Evolutionary conservation across 768 basidiomycete genomes (phyloP), one percentile per base, ranked within the genome.

Genomic region (Cystobasidium ongulense): DNA sequence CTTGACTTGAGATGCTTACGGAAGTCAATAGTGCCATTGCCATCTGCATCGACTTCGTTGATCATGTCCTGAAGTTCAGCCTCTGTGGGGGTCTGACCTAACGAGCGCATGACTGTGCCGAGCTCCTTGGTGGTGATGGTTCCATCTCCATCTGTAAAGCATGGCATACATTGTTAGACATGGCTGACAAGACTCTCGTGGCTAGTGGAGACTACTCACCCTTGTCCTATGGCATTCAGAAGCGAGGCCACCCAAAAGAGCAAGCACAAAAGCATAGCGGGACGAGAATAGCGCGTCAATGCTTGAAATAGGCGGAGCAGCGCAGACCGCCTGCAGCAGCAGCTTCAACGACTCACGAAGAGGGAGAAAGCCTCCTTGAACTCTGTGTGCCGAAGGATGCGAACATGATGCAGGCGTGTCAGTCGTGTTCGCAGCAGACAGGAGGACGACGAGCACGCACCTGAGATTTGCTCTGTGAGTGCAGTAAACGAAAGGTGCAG

Each of bases 311-410:
- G 27, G 27, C 21, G n/a, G 10, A n/a, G 43, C n/a, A 13, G n/a
- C 13, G n/a, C 43, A 46, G 43, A n/a, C 13, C 43, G n/a, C 13
- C 59, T 31, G 50, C 65, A 72, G 63, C 70, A 50, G 67, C 71
- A 25, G 11, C 13, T 73, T 73, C 73, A 76, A 54, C 63, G 53
- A 82, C 85, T 73, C 74, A 92, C 92, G 82, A 98, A 97, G 25
- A 98, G 86, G 74, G 93, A 92, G 84, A 98, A 97, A 63, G 94
- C 94, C 85, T 97, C 95, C 86, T 95, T 97, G 87, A 94, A 97
- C 83, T 95, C 92, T 91, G 81, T 43, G 18, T 13, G 31, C 36
- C 33, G 36, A 31, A 35, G 17, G 63, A 64, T n/a, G 33, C 8
- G 23, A 39, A 18, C 17, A 17, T 8, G 63, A 18, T 27, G 27